Evolutionary conservation across 1,139 yeast genomes (phyloP), one percentile per base, ranked within the genome.

Genomic region (Saccharomycopsis crataegensis): DNA sequence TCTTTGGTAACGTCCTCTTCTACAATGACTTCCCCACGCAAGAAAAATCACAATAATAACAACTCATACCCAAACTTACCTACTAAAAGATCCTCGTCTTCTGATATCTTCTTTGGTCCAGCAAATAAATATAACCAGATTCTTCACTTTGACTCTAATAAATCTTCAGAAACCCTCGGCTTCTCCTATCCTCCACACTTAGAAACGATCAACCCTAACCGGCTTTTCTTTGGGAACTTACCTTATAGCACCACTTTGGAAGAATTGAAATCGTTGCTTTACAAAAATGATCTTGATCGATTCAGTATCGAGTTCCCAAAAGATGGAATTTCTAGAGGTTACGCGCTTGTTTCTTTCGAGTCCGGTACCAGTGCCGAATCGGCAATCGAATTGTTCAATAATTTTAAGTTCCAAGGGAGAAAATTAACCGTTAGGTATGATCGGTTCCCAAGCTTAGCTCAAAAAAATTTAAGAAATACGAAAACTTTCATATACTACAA

Each of bases 261-360:
- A 7, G 56, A 52, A 5, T 48, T 57, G 28, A 49, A 48, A 38
- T 14, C 31, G 14, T 45, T 32, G 9, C 43, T 56, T n/a, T 17
- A 34, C 38, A 17, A 43, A 9, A 16, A 38, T 12, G 42, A 45
- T 2, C 38, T 46, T 6, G 14, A 38, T 7, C 17, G 17, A 31
- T 49, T 54, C 40, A 48, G 45, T 7, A 55, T 57, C 22, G 59
- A 57, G 36, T 49, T 57, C n/a, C 59, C 59, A 33, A 58, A 61
- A 46, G 62, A 62, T 16, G 70, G 70, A 48, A 77, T 77, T 31
- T 67, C 76, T 37, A 75, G 82, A 60, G 90, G 91, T 3, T 83
- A 79, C 68, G 90, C 88, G 1, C 78, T 83, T 40, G 86, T 82
- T 1, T 73, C 78, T 8, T 82, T 83, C 34, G 73, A 71, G 11